These are phyloP conservation scores for Saturnispora dispora DNA, from an alignment of 805 yeast genomes.

Conservation along the genomic window DNA sequence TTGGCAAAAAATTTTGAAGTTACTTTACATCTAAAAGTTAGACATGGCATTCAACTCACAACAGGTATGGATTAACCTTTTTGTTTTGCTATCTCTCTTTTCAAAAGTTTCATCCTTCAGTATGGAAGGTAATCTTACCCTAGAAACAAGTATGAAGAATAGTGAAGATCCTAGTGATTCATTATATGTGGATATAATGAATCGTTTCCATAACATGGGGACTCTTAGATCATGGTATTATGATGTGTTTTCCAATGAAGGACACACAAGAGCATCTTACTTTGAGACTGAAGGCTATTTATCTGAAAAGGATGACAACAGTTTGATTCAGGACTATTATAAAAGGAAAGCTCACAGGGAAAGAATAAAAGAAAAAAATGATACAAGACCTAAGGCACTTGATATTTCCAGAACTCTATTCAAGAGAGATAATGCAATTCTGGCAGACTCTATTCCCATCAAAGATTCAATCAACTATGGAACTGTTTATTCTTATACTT, in stretches of 20 bases:
- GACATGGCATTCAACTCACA: neutral
- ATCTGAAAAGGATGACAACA: neutral
- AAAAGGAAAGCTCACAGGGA: neutral
- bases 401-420: neutral
- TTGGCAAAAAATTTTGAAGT: neutral
- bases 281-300: neutral
- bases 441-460: conserved; percentile 10
- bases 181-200: neutral
- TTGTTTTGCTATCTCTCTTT: too few species aligned
- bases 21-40: neutral
- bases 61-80: neutral
- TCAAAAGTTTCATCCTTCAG: neutral
- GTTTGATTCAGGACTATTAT: neutral
- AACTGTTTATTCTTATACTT: conserved; percentile 1
- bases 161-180: neutral
- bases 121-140: neutral
- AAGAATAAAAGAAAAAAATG: neutral
- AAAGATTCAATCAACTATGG: conserved; percentile 11
- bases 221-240: neutral
- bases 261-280: neutral
- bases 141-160: neutral
- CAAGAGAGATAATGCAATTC: neutral
- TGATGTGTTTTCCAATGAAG: neutral
- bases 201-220: neutral
- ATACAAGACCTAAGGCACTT: neutral